Evolutionary conservation across 257 asterid genomes (phyloP).

Genomic region (Fraxinus americana): DNA sequence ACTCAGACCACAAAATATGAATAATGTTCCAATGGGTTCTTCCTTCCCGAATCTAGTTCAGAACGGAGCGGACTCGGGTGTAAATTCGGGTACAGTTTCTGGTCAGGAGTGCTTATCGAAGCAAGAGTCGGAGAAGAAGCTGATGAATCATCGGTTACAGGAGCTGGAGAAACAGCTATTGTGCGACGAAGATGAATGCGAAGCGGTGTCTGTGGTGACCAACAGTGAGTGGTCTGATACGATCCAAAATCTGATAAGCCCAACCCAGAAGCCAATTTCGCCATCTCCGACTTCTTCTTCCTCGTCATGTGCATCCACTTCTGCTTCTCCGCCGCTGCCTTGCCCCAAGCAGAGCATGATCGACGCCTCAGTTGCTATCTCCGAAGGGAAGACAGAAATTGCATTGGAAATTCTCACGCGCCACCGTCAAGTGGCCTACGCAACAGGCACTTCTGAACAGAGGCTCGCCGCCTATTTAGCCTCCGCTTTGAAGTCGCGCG

Average conservation of each 20-base stretch:
- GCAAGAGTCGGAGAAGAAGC: constrained; percentile 46
- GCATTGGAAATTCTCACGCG: constrained; percentile 80
- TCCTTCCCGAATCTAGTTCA: constrained; percentile 42
- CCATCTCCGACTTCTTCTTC: constrained; percentile 69
- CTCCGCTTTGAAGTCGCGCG: constrained; percentile 51
- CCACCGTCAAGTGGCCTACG: constrained; percentile 57
- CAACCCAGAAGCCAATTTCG: constrained; percentile 45
- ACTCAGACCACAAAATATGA: constrained; percentile 34
- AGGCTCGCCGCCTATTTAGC: constrained; percentile 48
- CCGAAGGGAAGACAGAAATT: constrained; percentile 53
- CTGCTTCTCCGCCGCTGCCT: constrained; percentile 54
- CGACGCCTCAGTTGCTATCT: constrained; percentile 66
- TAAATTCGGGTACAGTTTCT: constrained; percentile 7
- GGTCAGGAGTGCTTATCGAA: constrained; percentile 26
- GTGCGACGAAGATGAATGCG: constrained; percentile 61
- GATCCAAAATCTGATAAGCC: constrained; percentile 52
- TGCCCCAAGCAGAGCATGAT: constrained; percentile 51
- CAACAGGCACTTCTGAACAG: constrained; percentile 61
- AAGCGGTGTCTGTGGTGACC: constrained; percentile 55
- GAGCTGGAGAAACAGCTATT: constrained; percentile 80
- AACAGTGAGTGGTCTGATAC: constrained; percentile 81
- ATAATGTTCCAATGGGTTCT: constrained; percentile 24
- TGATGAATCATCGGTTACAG: constrained; percentile 58
- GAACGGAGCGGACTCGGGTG: constrained; percentile 20
- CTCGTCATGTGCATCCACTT: constrained; percentile 71